Conservation (phyloP, 2,329 filamentous ascomycete species). For the Claviceps digitariae region DNA sequence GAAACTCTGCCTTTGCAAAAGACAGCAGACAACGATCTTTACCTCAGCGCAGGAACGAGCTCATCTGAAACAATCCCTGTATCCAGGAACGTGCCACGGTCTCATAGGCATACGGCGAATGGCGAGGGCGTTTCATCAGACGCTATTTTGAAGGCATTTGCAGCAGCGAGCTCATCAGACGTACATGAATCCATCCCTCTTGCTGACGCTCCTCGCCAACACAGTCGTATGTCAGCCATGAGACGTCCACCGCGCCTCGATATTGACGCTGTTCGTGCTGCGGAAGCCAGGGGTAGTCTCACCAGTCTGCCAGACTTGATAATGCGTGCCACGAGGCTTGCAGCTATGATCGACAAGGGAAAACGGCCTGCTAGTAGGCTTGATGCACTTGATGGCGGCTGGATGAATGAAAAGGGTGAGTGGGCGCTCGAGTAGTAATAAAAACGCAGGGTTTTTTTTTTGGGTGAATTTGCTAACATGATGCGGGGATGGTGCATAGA, state of each 20-base stretch:
- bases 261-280: constrained; percentile 67
- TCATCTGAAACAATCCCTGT: constrained; percentile 30
- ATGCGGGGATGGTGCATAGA: constrained; percentile 12
- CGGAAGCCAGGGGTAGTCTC: constrained; percentile 74
- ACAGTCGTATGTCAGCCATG: constrained; percentile 39
- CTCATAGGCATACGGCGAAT: constrained; percentile 7
- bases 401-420: constrained; percentile 29
- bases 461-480: not conserved
- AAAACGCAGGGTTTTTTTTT: not conserved
- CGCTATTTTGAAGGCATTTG: constrained; percentile 36
- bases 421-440: constrained; percentile 8
- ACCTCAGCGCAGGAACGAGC: constrained; percentile 31
- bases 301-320: constrained; percentile 91
- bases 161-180: constrained; percentile 33
- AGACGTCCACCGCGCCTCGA: constrained; percentile 61
- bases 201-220: constrained; percentile 16
- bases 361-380: constrained; percentile 47
- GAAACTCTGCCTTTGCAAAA: constrained; percentile 25
- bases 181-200: constrained; percentile 20
- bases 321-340: constrained; percentile 70
- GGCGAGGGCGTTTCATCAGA: constrained; percentile 24
- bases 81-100: constrained; percentile 8
- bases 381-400: constrained; percentile 39
- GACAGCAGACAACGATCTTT: constrained; percentile 31
- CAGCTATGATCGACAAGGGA: constrained; percentile 77